Evolutionary conservation across 2,329 filamentous ascomycete species (phyloP).

Genomic region (Blastomyces silverae): DNA sequence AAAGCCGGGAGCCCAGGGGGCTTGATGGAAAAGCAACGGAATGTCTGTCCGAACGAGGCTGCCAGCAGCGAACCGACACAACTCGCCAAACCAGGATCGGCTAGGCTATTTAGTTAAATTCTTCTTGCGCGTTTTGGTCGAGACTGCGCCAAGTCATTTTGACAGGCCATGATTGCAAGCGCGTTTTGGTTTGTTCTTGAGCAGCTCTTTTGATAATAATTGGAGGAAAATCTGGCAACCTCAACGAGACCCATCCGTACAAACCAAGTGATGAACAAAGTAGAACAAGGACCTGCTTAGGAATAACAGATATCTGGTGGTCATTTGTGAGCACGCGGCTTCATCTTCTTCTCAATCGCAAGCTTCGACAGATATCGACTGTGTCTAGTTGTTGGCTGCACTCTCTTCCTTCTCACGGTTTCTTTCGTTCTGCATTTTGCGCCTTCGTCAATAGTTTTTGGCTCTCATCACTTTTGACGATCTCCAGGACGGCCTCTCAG

Average conservation of each 20-base stretch:
- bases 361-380: background rate
- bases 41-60: too few relatives aligned
- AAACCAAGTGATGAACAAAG: background rate
- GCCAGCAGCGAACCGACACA: too few relatives aligned
- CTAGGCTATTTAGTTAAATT: too few relatives aligned
- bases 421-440: background rate
- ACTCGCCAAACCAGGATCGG: too few relatives aligned
- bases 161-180: too few relatives aligned
- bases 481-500: background rate
- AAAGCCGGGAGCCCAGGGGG: background rate
- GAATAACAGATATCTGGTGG: background rate
- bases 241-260: background rate
- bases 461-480: background rate
- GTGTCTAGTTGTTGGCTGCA: background rate
- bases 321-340: background rate
- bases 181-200: too few relatives aligned
- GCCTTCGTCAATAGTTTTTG: background rate
- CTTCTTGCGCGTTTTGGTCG: too few relatives aligned
- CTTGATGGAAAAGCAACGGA: background rate
- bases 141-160: too few relatives aligned
- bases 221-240: too few relatives aligned
- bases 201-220: too few relatives aligned
- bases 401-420: background rate
- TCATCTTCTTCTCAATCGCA: background rate
- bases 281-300: background rate